Evolutionary conservation across 2,329 filamentous ascomycete genomes (phyloP).

Genomic region (Cladophialophora bantiana): DNA sequence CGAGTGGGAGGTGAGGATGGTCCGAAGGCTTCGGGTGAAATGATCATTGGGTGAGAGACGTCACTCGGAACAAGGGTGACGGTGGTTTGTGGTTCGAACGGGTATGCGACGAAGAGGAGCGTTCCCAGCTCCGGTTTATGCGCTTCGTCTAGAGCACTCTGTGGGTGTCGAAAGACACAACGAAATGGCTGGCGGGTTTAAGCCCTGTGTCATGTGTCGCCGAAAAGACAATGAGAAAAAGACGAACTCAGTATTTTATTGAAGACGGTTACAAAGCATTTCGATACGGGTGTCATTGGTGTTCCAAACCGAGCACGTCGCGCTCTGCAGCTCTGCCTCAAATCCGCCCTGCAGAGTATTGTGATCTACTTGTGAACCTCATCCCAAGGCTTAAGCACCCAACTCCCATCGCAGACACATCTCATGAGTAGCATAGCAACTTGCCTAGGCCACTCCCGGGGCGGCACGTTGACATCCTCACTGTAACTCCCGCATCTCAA

Average conservation of each 20-base stretch:
- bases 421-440: slow-evolving; percentile 33
- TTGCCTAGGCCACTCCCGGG: slow-evolving; percentile 33
- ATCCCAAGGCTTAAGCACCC: slow-evolving; percentile 36
- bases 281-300: not conserved
- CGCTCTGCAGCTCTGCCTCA: not conserved
- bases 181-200: not conserved
- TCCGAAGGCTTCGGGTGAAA: slow-evolving; percentile 37
- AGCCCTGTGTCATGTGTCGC: slow-evolving; percentile 6
- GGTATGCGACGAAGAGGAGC: slow-evolving; percentile 7
- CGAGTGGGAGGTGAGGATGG: slow-evolving; percentile 44
- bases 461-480: slow-evolving; percentile 35
- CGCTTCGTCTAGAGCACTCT: slow-evolving; percentile 15
- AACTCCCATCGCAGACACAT: slow-evolving; percentile 42
- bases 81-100: slow-evolving; percentile 4
- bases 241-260: not conserved
- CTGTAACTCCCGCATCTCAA: slow-evolving; percentile 40
- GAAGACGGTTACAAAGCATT: slow-evolving; percentile 5
- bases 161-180: slow-evolving; percentile 41
- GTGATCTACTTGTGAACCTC: slow-evolving; percentile 6
- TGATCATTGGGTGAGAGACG: slow-evolving; percentile 43
- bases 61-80: not conserved
- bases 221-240: slow-evolving; percentile 5
- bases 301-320: not conserved
- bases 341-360: not conserved
- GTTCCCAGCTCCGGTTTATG: slow-evolving; percentile 31